Evolutionary conservation across 2,329 filamentous ascomycete genomes (phyloP).

Genomic region (Epichloe hybrida): DNA sequence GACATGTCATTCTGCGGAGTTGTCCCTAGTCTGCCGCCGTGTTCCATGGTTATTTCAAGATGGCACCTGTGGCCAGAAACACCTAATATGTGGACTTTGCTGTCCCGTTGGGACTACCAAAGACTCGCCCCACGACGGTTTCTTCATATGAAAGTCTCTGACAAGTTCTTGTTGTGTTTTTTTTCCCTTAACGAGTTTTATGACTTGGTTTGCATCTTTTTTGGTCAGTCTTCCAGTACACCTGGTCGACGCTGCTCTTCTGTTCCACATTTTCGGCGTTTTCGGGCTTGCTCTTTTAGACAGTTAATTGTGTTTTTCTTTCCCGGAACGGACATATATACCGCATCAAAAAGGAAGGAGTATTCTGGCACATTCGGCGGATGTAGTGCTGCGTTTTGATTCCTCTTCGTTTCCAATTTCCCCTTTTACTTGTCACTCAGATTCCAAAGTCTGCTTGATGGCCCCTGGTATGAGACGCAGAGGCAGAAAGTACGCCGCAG

Average conservation of each 20-base stretch:
- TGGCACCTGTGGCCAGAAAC: neutral
- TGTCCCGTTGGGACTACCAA: neutral
- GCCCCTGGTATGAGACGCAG: neutral
- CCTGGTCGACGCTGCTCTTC: neutral
- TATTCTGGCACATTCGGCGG: slow-evolving; percentile 5
- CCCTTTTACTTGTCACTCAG: neutral
- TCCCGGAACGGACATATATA: neutral
- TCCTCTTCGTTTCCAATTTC: neutral
- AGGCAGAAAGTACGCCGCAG: neutral
- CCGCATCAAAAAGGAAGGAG: slow-evolving; percentile 2
- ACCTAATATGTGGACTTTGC: neutral
- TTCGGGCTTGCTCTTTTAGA: slow-evolving; percentile 7
- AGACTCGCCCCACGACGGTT: neutral
- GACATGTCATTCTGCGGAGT: neutral
- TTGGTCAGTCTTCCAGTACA: slow-evolving; percentile 1
- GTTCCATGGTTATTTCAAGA: neutral
- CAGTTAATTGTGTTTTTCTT: slow-evolving; percentile 1
- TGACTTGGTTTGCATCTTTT: slow-evolving; percentile 6
- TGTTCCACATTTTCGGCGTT: slow-evolving; percentile 11
- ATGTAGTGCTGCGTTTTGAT: slow-evolving; percentile 1
- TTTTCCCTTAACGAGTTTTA: slow-evolving; percentile 7
- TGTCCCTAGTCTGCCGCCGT: neutral
- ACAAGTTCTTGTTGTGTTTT: neutral
- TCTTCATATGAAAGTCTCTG: neutral
- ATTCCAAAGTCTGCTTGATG: neutral